A percentile compares a stretch with the other conserved stretches of the same genome.
Evolutionary conservation across 768 basidiomycete species (phyloP).

Genomic region (Cantharellus anzutake): DNA sequence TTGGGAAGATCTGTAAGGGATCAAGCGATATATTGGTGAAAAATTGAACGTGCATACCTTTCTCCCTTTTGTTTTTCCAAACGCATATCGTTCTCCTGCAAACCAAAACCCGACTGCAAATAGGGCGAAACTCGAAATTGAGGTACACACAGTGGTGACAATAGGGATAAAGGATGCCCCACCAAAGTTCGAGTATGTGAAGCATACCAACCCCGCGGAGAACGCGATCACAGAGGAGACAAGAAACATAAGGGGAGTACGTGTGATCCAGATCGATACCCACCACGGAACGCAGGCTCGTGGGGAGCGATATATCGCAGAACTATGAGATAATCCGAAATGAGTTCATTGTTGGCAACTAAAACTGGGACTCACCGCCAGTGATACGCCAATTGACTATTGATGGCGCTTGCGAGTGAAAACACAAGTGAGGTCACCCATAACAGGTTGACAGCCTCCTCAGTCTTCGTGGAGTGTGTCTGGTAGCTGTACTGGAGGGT

Average conservation of each 20-base stretch:
- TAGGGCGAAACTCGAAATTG: conserved; percentile 52
- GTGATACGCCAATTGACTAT: neutral
- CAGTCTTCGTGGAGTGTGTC: neutral
- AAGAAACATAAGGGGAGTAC: neutral
- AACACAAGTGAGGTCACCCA: conserved; percentile 1
- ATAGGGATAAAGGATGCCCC: conserved; percentile 32
- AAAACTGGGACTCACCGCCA: neutral
- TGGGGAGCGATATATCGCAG: neutral
- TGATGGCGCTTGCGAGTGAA: neutral
- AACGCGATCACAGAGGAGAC: neutral
- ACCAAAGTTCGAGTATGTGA: neutral
- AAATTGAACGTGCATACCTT: conserved; percentile 16
- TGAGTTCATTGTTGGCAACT: neutral
- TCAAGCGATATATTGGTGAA: neutral
- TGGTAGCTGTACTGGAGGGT: conserved; percentile 1
- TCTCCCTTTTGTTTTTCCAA: conserved; percentile 38
- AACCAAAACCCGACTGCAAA: conserved; percentile 58
- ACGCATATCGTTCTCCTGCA: conserved; percentile 48
- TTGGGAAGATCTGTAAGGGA: neutral
- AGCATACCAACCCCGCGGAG: conserved; percentile 1
- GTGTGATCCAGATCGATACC: neutral
- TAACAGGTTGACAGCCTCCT: neutral
- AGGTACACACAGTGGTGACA: conserved; percentile 58
- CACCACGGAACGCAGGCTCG: conserved; percentile 1
- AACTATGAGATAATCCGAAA: neutral